Evolutionary conservation across 2,329 filamentous ascomycete species (phyloP).

Genomic region (Falciphora oryzae): DNA sequence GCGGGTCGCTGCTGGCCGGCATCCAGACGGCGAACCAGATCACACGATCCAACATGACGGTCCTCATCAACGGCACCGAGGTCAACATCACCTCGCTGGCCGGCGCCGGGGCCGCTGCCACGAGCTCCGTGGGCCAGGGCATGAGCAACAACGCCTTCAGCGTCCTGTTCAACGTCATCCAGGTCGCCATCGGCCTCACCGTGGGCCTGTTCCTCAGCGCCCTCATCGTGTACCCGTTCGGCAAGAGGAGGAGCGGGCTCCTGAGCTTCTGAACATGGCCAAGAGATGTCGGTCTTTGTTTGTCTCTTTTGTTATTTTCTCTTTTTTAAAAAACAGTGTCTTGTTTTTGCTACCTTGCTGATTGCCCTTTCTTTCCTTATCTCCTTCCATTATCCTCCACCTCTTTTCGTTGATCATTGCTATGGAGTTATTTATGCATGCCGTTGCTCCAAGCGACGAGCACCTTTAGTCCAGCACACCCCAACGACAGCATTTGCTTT

Average conservation of each 20-base stretch:
- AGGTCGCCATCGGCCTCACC: conserved; percentile 54
- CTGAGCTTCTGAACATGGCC: conserved; percentile 5
- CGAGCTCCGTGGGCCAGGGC: background rate
- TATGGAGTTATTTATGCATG: no score
- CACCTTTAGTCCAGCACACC: no score
- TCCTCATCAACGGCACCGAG: conserved; percentile 2
- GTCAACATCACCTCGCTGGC: conserved; percentile 7
- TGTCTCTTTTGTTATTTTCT: background rate
- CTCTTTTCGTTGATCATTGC: no score
- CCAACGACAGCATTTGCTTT: no score
- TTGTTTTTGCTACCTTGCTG: no score
- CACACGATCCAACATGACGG: conserved; percentile 22
- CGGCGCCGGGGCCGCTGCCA: conserved; percentile 1
- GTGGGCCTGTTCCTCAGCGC: conserved; percentile 52
- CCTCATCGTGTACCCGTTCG: conserved; percentile 47
- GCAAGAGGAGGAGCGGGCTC: conserved; percentile 19
- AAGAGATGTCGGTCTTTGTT: background rate
- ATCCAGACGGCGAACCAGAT: conserved; percentile 51
- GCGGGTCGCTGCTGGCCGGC: conserved; percentile 53
- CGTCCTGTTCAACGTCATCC: conserved; percentile 50
- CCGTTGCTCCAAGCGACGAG: no score
- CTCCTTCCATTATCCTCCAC: no score
- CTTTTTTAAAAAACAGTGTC: background rate
- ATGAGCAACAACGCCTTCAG: conserved; percentile 31
- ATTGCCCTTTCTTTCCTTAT: no score